A percentile compares a stretch with the other conserved stretches of the same genome.
Conservation (phyloP, 306 rosid genomes). For the Morella rubra region DNA sequence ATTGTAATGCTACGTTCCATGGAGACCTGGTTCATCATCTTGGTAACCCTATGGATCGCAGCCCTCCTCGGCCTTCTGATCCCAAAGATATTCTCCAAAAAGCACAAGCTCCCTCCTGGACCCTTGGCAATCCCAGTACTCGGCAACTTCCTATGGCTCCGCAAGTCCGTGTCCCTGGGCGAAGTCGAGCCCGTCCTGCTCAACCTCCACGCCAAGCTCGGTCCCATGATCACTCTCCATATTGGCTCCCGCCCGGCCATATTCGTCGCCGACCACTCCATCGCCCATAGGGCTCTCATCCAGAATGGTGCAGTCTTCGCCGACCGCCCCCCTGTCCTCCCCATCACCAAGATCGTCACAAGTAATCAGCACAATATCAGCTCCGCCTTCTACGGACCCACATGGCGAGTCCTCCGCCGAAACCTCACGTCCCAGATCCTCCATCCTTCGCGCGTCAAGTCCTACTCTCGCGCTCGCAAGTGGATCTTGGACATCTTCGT, state of each 20-base stretch:
- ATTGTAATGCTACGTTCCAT: not conserved
- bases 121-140: not conserved
- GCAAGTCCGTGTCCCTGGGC: not conserved
- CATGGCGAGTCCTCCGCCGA: not conserved
- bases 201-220: not conserved
- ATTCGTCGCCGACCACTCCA: not conserved
- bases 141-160: not conserved
- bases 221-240: not conserved
- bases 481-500: constrained; percentile 5
- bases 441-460: not conserved
- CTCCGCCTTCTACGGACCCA: not conserved
- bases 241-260: not conserved
- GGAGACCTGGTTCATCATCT: not conserved
- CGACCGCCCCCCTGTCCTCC: not conserved
- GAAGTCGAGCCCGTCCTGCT: not conserved
- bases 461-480: not conserved
- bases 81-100: not conserved
- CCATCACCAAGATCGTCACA: not conserved
- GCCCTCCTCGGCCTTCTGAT: not conserved
- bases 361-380: not conserved
- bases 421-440: not conserved
- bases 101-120: not conserved
- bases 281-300: not conserved
- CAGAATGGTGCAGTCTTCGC: not conserved
- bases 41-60: not conserved